phyloP scores from a whole-genome alignment of 108 stramenopile genomes.

The Pseudonitzschia delicatissima region DNA sequence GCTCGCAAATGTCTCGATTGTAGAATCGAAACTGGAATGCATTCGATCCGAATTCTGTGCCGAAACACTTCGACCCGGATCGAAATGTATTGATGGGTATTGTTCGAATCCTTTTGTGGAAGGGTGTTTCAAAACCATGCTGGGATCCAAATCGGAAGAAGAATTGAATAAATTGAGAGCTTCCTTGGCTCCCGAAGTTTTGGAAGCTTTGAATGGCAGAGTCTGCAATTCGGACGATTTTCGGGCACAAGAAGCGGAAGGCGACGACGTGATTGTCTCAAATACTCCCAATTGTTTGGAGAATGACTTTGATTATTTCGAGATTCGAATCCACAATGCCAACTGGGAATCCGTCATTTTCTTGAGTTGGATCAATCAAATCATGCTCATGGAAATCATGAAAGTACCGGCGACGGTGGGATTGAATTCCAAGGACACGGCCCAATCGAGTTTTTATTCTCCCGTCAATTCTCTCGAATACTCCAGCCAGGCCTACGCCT shows the following conservation, averaged over 20 bases:
- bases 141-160: neutral
- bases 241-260: neutral
- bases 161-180: neutral
- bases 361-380: slow-evolving; percentile 32
- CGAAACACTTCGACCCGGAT: neutral
- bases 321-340: slow-evolving; percentile 27
- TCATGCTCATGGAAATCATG: slow-evolving; percentile 29
- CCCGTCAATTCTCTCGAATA: slow-evolving; percentile 15
- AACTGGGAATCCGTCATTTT: slow-evolving; percentile 33
- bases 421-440: slow-evolving; percentile 1
- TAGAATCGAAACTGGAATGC: neutral
- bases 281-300: neutral
- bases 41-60: neutral
- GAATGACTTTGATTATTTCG: slow-evolving; percentile 14
- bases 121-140: slow-evolving; percentile 26
- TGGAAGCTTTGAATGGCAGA: neutral
- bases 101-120: slow-evolving; percentile 38
- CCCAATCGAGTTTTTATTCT: slow-evolving; percentile 25
- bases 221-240: slow-evolving; percentile 19
- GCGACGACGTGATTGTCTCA: neutral
- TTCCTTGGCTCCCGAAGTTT: neutral
- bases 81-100: neutral
- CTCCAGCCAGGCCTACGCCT: slow-evolving; percentile 14
- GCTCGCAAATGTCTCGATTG: neutral
- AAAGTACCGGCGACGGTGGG: slow-evolving; percentile 30